These are phyloP conservation scores for Talaromyces thailandensis DNA, from an alignment of 495 filamentous ascomycete species.

Conservation along the genomic window DNA sequence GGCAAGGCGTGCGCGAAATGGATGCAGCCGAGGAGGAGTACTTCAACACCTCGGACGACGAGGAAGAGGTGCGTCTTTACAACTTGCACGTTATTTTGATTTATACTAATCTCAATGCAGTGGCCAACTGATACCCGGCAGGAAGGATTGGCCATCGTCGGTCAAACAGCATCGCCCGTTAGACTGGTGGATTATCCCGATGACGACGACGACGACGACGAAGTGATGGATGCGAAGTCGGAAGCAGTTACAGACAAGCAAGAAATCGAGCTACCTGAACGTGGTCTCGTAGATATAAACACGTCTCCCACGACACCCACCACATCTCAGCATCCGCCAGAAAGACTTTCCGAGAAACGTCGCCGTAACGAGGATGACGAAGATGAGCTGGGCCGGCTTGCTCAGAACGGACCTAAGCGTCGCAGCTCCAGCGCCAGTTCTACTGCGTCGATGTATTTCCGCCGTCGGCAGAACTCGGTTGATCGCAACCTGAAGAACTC, in stretches of 20 bases:
- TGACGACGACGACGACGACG: conserved; percentile 70
- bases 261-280: conserved; percentile 10
- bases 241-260: conserved; percentile 16
- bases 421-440: conserved; percentile 43
- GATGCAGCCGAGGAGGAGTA: conserved; percentile 89
- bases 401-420: conserved; percentile 50
- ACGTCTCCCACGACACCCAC: conserved; percentile 14
- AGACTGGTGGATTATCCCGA: conserved; percentile 90
- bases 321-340: conserved; percentile 43
- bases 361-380: conserved; percentile 77
- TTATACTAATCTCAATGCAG: conserved; percentile 10
- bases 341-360: conserved; percentile 83
- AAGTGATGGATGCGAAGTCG: conserved; percentile 42
- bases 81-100: neutral
- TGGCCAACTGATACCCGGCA: conserved; percentile 26
- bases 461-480: conserved; percentile 35
- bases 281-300: conserved; percentile 11
- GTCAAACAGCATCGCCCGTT: conserved; percentile 39
- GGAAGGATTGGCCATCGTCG: conserved; percentile 13
- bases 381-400: conserved; percentile 68
- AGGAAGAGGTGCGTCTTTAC: conserved; percentile 55
- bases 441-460: conserved; percentile 20
- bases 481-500: conserved; percentile 19
- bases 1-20: conserved; percentile 73
- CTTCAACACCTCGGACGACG: conserved; percentile 85